These are phyloP conservation scores for Gossypium gossypioides DNA, from an alignment of 441 rosid species.

Conservation along the genomic window DNA sequence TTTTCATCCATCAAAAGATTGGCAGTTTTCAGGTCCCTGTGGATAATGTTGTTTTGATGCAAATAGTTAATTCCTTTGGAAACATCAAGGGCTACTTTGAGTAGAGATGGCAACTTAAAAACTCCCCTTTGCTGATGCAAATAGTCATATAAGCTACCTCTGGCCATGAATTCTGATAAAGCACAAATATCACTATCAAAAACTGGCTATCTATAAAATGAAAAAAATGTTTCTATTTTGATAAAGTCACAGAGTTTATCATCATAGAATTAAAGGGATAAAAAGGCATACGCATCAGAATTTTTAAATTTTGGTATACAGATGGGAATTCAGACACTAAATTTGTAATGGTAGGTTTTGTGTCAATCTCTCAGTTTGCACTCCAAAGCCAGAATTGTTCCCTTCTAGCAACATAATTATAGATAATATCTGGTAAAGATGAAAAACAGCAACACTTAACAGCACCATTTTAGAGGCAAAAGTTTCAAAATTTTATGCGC, in stretches of 20 bases:
- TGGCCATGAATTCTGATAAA: slow-evolving; percentile 70
- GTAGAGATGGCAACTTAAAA: slow-evolving; percentile 65
- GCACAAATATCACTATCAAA: slow-evolving; percentile 18
- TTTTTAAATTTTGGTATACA: slow-evolving; percentile 8
- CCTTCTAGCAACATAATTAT: slow-evolving; percentile 14
- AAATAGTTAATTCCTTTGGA: slow-evolving; percentile 93
- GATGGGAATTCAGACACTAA: neutral
- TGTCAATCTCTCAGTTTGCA: slow-evolving; percentile 8
- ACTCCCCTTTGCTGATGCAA: slow-evolving; percentile 78
- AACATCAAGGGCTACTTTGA: slow-evolving; percentile 78
- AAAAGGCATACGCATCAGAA: slow-evolving; percentile 15
- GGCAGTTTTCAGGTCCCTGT: slow-evolving; percentile 92
- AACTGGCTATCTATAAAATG: slow-evolving; percentile 12
- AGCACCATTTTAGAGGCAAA: slow-evolving; percentile 4
- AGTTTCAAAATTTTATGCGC: neutral
- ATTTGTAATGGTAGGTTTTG: slow-evolving; percentile 9
- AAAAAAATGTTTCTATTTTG: neutral
- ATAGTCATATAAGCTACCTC: slow-evolving; percentile 80
- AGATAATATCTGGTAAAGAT: neutral
- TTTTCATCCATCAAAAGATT: slow-evolving; percentile 98
- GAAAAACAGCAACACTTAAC: slow-evolving; percentile 14
- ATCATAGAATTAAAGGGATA: slow-evolving; percentile 8
- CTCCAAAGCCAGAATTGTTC: slow-evolving; percentile 12
- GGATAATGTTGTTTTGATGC: slow-evolving; percentile 89
- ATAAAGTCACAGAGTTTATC: neutral